A percentile compares a stretch with the other conserved stretches of the same genome.
These are phyloP conservation scores for Scleromitrula shiraiana DNA, from an alignment of 2,329 filamentous ascomycete genomes.

Conservation along the genomic window DNA sequence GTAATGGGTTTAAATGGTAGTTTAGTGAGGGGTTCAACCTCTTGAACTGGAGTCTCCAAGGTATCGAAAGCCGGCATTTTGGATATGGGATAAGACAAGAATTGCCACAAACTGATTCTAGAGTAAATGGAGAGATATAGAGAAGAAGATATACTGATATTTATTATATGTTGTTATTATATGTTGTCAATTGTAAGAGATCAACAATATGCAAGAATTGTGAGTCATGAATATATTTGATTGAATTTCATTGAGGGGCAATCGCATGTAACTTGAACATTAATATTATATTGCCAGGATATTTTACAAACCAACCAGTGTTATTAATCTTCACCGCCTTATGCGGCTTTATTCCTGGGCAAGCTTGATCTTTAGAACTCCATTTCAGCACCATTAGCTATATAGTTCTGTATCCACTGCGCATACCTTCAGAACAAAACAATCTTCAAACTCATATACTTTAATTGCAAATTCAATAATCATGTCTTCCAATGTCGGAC, in stretches of 20 bases:
- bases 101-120: too few species aligned
- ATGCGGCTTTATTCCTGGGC: too few species aligned
- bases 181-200: not conserved
- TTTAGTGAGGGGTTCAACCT: conserved; percentile 23
- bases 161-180: not conserved
- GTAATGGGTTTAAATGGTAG: conserved; percentile 77
- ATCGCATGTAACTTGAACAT: not conserved
- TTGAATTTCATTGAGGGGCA: conserved; percentile 13
- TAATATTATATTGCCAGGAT: not conserved
- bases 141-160: not conserved
- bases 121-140: too few species aligned
- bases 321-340: too few species aligned
- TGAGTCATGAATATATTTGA: not conserved
- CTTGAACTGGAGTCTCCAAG: conserved; percentile 5
- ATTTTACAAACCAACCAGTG: too few species aligned
- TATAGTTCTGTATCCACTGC: too few species aligned
- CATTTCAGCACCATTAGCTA: not conserved
- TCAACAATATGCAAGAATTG: not conserved
- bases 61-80: conserved; percentile 26
- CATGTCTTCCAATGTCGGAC: conserved; percentile 98
- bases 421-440: not conserved
- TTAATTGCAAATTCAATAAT: not conserved
- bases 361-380: too few species aligned
- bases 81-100: too few species aligned
- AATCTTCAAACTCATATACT: not conserved